Conservation (phyloP, 2,329 filamentous ascomycete species). For the Paramyrothecium sp. region DNA sequence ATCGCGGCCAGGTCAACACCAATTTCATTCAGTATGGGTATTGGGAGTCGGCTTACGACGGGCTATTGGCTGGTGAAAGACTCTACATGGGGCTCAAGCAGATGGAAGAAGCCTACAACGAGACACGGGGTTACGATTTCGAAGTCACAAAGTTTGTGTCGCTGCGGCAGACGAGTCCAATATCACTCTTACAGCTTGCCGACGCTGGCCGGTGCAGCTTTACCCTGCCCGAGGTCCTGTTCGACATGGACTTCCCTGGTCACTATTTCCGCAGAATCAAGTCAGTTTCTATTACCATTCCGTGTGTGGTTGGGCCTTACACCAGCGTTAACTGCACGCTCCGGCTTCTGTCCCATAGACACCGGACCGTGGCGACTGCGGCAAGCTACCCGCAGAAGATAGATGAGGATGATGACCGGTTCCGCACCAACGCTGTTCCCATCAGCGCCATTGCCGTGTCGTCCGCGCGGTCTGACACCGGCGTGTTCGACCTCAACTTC, state of each 20-base stretch:
- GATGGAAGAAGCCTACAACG: neutral
- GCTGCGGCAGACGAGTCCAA: neutral
- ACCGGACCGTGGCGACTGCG: neutral
- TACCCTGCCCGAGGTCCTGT: neutral
- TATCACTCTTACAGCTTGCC: neutral
- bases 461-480: neutral
- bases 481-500: conserved; percentile 2
- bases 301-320: neutral
- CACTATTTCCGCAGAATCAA: neutral
- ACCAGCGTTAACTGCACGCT: neutral
- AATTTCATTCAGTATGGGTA: neutral
- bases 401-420: neutral
- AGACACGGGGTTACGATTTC: neutral
- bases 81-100: neutral
- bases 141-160: neutral
- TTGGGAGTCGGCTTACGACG: neutral
- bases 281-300: neutral
- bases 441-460: neutral
- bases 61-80: neutral
- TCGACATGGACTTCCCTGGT: neutral
- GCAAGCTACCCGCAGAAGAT: neutral
- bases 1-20: neutral
- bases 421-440: neutral
- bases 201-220: neutral
- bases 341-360: neutral